Conservation (phyloP, 2,329 filamentous ascomycete genomes). For the Sporothrix globosa region DNA sequence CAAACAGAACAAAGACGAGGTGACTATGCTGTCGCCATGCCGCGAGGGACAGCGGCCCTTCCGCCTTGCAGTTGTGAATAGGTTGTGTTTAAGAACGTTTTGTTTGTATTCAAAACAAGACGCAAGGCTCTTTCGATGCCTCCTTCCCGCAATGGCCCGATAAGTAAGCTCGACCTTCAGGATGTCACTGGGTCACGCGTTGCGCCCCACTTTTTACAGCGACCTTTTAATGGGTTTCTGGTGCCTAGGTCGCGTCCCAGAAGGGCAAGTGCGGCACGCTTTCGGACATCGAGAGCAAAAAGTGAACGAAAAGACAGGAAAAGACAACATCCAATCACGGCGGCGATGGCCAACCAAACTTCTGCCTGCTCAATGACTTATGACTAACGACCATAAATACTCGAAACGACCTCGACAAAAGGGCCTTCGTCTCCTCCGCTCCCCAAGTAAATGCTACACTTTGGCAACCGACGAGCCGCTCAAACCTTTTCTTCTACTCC, state of each 20-base stretch:
- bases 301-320: neutral
- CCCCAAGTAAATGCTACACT: neutral
- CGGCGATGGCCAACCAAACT: neutral
- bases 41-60: neutral
- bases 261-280: neutral
- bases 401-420: neutral
- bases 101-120: no score
- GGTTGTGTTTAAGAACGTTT: no score
- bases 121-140: no score
- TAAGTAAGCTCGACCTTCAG: no score
- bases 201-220: constrained; percentile 15
- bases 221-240: neutral
- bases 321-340: neutral
- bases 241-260: neutral
- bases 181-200: constrained; percentile 22
- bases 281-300: constrained; percentile 6
- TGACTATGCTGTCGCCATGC: neutral
- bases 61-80: neutral
- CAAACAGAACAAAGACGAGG: neutral
- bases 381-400: neutral
- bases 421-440: neutral
- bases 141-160: no score
- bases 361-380: neutral
- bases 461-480: neutral
- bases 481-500: neutral